A percentile compares a stretch with the other conserved stretches of the same genome.
These are phyloP conservation scores for Eucalyptus pauciflora DNA, from an alignment of 345 rosid species.

Conservation along the genomic window DNA sequence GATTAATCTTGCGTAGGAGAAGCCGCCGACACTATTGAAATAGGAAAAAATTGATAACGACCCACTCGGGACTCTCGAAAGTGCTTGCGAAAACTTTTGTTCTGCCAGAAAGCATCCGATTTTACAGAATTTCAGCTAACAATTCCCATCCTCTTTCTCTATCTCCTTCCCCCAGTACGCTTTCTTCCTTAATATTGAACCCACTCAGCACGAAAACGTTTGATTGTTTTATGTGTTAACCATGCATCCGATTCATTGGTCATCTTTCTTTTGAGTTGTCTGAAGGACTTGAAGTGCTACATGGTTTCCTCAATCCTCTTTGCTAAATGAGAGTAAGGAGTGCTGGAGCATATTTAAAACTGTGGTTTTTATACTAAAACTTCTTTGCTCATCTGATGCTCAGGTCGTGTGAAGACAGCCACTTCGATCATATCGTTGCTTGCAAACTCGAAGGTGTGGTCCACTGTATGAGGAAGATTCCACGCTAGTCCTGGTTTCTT, in stretches of 20 bases:
- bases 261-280: neutral
- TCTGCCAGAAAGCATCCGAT: neutral
- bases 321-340: neutral
- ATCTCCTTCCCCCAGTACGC: neutral
- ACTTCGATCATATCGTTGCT: neutral
- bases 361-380: neutral
- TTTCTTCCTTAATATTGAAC: neutral
- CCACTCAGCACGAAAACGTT: neutral
- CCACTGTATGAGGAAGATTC: neutral
- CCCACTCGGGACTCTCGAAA: neutral
- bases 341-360: neutral
- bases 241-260: neutral
- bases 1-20: neutral
- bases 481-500: neutral
- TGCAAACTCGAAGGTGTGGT: neutral
- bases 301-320: neutral
- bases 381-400: neutral
- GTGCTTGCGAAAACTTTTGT: neutral
- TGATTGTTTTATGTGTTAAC: neutral
- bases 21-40: neutral
- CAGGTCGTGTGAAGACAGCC: neutral
- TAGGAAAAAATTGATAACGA: neutral
- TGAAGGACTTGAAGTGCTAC: neutral
- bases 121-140: neutral
- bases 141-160: neutral